phyloP scores from a whole-genome alignment of 371 early-diverging fungal genomes.

The Lichtheimia corymbifera region DNA sequence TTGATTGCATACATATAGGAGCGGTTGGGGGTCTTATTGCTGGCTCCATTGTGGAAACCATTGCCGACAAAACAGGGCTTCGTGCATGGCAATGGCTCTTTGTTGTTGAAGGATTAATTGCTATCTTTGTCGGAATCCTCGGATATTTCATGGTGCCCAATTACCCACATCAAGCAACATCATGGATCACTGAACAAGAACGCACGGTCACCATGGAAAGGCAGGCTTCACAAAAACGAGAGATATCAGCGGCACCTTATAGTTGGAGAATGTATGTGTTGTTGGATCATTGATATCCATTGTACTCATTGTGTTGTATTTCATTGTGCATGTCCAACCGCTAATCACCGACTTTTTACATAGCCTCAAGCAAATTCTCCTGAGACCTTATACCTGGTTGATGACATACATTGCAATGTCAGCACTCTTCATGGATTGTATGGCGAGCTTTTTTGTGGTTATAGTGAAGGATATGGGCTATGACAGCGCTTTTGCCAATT shows the following conservation, averaged over 20 bases:
- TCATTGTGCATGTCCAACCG: too few species aligned
- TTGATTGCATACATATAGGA: not conserved
- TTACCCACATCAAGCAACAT: conserved; percentile 39
- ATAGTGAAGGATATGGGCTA: conserved; percentile 18
- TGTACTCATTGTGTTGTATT: too few species aligned
- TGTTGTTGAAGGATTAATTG: conserved; percentile 17
- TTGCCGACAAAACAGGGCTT: conserved; percentile 16
- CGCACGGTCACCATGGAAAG: conserved; percentile 24
- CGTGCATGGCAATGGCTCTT: conserved; percentile 25
- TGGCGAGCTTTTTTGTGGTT: not conserved
- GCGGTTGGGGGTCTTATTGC: conserved; percentile 14
- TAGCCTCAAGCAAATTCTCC: too few species aligned
- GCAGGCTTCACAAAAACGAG: too few species aligned
- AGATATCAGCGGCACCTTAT: too few species aligned
- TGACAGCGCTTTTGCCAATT: conserved; percentile 15
- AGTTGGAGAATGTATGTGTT: too few species aligned
- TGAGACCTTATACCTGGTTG: too few species aligned
- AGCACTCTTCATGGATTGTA: too few species aligned
- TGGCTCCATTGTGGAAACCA: conserved; percentile 14
- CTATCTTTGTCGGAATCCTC: conserved; percentile 22
- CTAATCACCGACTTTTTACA: too few species aligned
- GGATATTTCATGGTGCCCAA: conserved; percentile 39
- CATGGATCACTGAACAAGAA: conserved; percentile 48
- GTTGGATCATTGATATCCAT: too few species aligned
- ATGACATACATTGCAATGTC: too few species aligned